phyloP scores from a whole-genome alignment of 2,329 filamentous ascomycete species.

The Cercospora beticola region DNA sequence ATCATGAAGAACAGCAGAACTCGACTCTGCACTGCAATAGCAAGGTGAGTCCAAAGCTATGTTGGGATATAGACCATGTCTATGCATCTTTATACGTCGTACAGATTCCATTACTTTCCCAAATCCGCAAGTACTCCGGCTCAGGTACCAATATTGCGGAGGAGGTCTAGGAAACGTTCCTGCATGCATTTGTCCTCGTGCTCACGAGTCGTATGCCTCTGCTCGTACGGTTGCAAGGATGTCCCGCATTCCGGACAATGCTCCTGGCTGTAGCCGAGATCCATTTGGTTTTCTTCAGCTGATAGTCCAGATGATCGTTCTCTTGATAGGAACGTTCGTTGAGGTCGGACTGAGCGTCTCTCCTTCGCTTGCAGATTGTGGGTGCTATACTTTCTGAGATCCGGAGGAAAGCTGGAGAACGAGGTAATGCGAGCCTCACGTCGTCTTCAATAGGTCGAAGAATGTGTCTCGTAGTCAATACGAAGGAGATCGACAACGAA shows the following conservation, averaged over 20 bases:
- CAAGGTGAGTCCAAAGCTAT: neutral
- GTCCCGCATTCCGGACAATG: neutral
- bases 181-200: neutral
- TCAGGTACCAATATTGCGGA: neutral
- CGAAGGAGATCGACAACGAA: neutral
- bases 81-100: neutral
- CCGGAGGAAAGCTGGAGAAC: neutral
- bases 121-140: neutral
- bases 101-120: neutral
- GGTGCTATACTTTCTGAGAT: neutral
- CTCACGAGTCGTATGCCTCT: neutral
- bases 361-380: neutral
- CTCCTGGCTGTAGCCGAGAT: neutral
- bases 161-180: neutral
- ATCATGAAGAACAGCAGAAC: neutral
- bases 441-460: neutral
- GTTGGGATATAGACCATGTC: neutral
- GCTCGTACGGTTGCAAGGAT: neutral
- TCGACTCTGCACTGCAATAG: neutral
- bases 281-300: neutral
- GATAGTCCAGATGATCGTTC: neutral
- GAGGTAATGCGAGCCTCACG: neutral
- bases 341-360: neutral
- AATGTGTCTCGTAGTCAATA: neutral
- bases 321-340: neutral